A percentile compares a stretch with the other conserved stretches of the same genome.
Conservation (phyloP, 805 yeast species). For the Starmerella cellae region DNA sequence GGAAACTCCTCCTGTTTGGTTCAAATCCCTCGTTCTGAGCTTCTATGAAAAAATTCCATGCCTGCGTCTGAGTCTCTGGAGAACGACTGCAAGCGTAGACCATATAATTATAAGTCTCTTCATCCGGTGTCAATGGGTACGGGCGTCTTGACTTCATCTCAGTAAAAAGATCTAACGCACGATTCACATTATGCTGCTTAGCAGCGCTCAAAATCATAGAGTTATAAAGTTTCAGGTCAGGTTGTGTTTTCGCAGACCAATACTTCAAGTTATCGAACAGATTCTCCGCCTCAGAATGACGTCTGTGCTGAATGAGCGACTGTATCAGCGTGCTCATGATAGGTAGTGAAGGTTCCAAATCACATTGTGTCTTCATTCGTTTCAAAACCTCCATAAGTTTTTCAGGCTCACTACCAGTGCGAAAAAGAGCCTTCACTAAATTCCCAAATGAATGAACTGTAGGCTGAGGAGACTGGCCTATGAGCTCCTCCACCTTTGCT, state of each 20-base stretch:
- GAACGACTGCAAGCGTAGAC: conserved; percentile 57
- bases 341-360: conserved; percentile 21
- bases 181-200: conserved; percentile 50
- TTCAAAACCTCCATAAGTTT: conserved; percentile 17
- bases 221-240: conserved; percentile 55
- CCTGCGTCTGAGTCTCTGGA: conserved; percentile 36
- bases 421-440: conserved; percentile 25
- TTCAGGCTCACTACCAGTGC: conserved; percentile 20
- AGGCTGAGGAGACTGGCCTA: conserved; percentile 18
- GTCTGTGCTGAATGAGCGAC: conserved; percentile 40
- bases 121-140: conserved; percentile 31
- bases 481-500: conserved; percentile 21
- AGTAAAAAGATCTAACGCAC: conserved; percentile 58
- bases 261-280: conserved; percentile 81
- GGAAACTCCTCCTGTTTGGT: conserved; percentile 36
- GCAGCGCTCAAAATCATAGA: conserved; percentile 57
- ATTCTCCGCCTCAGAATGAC: conserved; percentile 49
- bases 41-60: conserved; percentile 69
- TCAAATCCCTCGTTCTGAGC: conserved; percentile 34
- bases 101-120: conserved; percentile 39
- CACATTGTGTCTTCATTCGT: conserved; percentile 17
- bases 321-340: conserved; percentile 48
- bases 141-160: conserved; percentile 41
- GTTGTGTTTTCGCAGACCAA: conserved; percentile 49
- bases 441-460: conserved; percentile 25